Percentiles rank a stretch among this genome's conserved stretches.
phyloP scores from a whole-genome alignment of 2,329 filamentous ascomycete genomes.

The Tolypocladium endophyticum region DNA sequence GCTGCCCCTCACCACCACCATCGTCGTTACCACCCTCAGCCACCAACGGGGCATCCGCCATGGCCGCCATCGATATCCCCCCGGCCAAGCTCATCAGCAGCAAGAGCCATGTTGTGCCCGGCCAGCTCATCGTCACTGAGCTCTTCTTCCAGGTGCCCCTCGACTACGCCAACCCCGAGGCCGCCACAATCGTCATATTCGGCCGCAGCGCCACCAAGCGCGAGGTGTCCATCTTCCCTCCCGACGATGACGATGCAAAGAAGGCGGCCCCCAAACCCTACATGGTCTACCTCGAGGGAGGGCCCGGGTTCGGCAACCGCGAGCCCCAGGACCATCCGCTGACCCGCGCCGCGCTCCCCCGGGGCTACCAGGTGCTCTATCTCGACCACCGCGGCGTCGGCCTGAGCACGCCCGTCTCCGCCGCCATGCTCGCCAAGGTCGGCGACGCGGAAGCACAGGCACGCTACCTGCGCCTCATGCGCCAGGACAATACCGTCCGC shows the following conservation, averaged over 20 bases:
- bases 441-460: conserved; percentile 50
- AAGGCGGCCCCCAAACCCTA: conserved; percentile 37
- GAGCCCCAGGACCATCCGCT: conserved; percentile 64
- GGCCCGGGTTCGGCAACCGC: conserved; percentile 69
- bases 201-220: conserved; percentile 61
- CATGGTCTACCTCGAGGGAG: conserved; percentile 72
- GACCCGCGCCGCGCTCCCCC: conserved; percentile 60
- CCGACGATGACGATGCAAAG: conserved; percentile 13
- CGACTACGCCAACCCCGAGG: conserved; percentile 56
- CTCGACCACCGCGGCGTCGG: conserved; percentile 91
- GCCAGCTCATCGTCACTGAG: conserved; percentile 67
- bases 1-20: conserved; percentile 4
- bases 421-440: conserved; percentile 49
- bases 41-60: not conserved
- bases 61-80: conserved; percentile 14
- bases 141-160: conserved; percentile 80
- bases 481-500: conserved; percentile 81
- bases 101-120: conserved; percentile 36
- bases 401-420: conserved; percentile 68
- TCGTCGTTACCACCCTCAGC: conserved; percentile 2
- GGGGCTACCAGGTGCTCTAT: conserved; percentile 75
- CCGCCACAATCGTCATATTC: conserved; percentile 62
- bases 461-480: conserved; percentile 72
- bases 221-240: conserved; percentile 47
- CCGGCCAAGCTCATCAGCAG: conserved; percentile 29